These are phyloP conservation scores for Blumeria hordei DNA, from an alignment of 2,329 filamentous ascomycete species.

Conservation along the genomic window DNA sequence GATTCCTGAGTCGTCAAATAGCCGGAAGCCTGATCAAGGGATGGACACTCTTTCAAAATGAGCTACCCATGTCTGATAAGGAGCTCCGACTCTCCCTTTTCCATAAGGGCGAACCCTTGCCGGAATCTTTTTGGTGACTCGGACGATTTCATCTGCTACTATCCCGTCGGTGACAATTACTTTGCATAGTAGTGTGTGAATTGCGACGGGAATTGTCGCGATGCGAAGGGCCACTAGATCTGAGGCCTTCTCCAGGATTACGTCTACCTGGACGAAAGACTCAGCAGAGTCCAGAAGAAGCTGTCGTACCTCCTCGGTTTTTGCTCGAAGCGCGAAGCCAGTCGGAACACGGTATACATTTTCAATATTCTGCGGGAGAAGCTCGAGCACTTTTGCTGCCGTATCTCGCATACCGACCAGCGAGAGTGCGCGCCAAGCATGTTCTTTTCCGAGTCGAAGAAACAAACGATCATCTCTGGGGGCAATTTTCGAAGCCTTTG, in stretches of 20 bases:
- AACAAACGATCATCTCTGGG: no score
- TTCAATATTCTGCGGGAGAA: no score
- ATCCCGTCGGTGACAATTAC: not conserved
- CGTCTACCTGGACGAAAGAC: not conserved
- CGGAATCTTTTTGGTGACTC: not conserved
- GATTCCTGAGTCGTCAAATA: not conserved
- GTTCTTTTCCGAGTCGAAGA: no score
- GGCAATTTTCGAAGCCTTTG: no score
- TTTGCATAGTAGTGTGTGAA: not conserved
- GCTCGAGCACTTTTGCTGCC: no score
- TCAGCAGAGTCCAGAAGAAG: not conserved
- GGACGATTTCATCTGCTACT: not conserved
- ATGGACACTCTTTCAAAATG: not conserved
- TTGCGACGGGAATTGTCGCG: not conserved
- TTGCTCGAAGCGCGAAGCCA: not conserved
- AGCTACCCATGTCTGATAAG: not conserved
- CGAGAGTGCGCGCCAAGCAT: no score
- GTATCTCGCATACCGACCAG: no score
- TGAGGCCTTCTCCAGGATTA: not conserved
- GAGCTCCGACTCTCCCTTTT: not conserved
- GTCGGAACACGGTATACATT: not conserved
- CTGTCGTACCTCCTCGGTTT: not conserved
- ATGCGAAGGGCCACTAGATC: not conserved
- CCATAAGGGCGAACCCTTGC: not conserved
- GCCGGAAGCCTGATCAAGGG: not conserved